A percentile compares a stretch with the other conserved stretches of the same genome.
These are phyloP conservation scores for Zasmidium cellare DNA, from an alignment of 2,329 filamentous ascomycete genomes.

Conservation along the genomic window DNA sequence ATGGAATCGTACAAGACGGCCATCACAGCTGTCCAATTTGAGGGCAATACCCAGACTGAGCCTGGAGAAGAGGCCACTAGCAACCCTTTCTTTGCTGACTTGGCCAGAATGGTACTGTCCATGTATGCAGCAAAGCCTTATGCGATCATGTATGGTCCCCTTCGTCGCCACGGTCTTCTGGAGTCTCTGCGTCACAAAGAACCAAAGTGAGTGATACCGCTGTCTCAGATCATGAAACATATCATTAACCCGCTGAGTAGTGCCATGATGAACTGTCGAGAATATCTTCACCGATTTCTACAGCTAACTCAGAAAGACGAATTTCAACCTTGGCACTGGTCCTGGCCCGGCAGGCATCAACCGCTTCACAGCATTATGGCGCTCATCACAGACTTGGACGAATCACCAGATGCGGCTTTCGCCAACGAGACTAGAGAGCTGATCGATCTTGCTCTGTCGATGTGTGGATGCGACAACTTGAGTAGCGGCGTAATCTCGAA, in stretches of 20 bases:
- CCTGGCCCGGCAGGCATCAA: conserved; percentile 23
- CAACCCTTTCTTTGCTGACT: conserved; percentile 14
- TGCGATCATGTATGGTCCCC: conserved; percentile 22
- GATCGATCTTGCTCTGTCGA: conserved; percentile 20
- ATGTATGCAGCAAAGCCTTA: conserved; percentile 21
- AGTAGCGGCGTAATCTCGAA: conserved; percentile 14
- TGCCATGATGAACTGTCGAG: conserved; percentile 17
- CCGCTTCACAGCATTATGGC: conserved; percentile 25
- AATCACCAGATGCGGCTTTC: conserved; percentile 15
- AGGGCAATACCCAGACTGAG: too few species aligned
- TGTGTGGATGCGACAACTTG: conserved; percentile 16
- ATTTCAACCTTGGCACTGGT: conserved; percentile 24
- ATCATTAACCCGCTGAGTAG: too few species aligned
- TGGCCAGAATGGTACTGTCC: conserved; percentile 18
- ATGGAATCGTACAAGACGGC: conserved; percentile 15
- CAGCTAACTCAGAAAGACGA: conserved; percentile 16
- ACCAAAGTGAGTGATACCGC: conserved; percentile 18
- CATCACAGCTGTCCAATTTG: conserved; percentile 12
- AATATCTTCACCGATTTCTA: conserved; percentile 21
- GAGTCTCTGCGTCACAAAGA: conserved; percentile 13
- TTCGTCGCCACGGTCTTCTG: conserved; percentile 15
- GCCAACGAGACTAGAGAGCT: conserved; percentile 17
- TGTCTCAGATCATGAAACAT: too few species aligned
- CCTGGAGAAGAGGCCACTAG: too few species aligned
- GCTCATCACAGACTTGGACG: conserved; percentile 22